Evolutionary conservation across 306 rosid species (phyloP), one percentile per base, ranked within the genome.

Genomic region (Mucuna pruriens): DNA sequence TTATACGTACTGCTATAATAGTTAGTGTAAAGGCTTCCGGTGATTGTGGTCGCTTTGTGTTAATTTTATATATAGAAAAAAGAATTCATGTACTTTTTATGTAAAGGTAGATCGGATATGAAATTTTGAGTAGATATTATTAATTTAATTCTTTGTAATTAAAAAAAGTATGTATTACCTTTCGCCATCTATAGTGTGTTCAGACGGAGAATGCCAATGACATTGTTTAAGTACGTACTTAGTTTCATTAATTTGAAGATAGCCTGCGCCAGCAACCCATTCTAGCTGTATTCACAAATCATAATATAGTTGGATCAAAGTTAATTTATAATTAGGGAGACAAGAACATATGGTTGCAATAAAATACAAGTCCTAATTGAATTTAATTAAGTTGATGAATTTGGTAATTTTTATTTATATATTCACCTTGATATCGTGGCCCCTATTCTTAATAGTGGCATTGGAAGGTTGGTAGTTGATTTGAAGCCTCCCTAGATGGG

Each of bases 181-280:
- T 80, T 63, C 74, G 9, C 91, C 92, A 71, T 88, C 71, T 74
- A 92, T 48, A 33, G 91, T 80, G 85, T 92, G 95, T 49, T 92
- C 93, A 8, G 95, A 92, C 36, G 92, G 90, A 36, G 91, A 77
- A 78, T 92, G 97, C 97, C 97, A 92, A 71, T 92, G 97, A 33
- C 42, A 71, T 25, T 92, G 93, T 15, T n/a, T 54, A 19, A 92
- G 87, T 13, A 12, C 29, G 68, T 89, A 92, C 6, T 44, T 54
- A 40, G 87, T 90, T 60, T 85, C 85, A 38, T 92, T 92, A 3
- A 88, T 66, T 48, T 63, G 77, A 13, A 92, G 71, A 70, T 77
- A 65, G 40, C 97, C 92, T 6, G 89, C 87, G 0, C 83, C 87
- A 1, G 11, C 46, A 6, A 15, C 79, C 92, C 91, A 90, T 54